Base-by-base conservation (phyloP, 2,329 filamentous ascomycete genomes). In the Xylariales sp. region DNA sequence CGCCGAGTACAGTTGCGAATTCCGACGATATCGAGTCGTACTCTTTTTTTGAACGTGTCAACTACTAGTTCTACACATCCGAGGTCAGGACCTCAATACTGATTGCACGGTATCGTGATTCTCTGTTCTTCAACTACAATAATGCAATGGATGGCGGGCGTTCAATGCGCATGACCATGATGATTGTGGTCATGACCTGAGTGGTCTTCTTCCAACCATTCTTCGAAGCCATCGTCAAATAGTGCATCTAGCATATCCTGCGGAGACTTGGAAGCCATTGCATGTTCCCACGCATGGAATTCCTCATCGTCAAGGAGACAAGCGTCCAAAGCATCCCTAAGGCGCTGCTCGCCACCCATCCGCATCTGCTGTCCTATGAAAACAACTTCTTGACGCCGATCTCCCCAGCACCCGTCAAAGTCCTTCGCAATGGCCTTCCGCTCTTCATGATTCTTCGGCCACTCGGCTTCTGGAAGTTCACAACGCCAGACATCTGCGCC, bases 311-410 rank as follows among this genome's bases (percentile, higher is more conserved):
- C 70, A 3, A 88, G 57, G 18, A 87, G 56, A 51, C 82, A 86
- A 2, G 57, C 60, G 51, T 88, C 78, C 3, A 88, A 57, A 21
- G 38, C 38, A 12, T 27, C 25, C 11, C 29, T 27, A 12, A 88
- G 62, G 0, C 64, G 69, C 4, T 57, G 12, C 19, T 56, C 51
- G 0, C 51, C 55, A 3, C 53, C 53, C 2, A 68, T 53, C 37
- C 85, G 69, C 11, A 88, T 66, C 4, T 70, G 69, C 58, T 86
- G 81, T 0, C 84, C 84, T 43, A 88, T 87, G 46, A 88, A 84
- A 3, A 88, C 84, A 5, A 88, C 57, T 57, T 88, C 84, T 55
- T 88, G 83, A 2, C 83, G 68, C 1, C 83, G 69, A 50, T 88
- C 84, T 1, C 81, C 83, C 80, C 82, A 87, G 44, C 77, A 70